Evolutionary conservation across 2,329 filamentous ascomycete genomes (phyloP).

Genomic region (Xylaria sp.): DNA sequence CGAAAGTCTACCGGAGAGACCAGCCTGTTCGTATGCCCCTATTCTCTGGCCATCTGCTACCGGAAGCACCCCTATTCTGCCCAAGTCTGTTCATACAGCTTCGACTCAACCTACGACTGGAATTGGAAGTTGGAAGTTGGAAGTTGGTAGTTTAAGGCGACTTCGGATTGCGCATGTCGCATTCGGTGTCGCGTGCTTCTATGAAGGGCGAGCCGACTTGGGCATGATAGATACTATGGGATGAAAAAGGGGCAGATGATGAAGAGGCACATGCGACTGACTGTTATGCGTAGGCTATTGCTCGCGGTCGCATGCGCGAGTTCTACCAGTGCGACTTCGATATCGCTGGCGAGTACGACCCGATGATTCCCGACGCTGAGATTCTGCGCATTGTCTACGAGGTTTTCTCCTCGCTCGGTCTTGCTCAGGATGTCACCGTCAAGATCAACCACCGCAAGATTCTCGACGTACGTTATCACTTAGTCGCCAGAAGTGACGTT

Average conservation of each 20-base stretch:
- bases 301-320: conserved; percentile 71
- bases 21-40: conserved; percentile 50
- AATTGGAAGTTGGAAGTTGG: neutral
- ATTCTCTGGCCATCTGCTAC: neutral
- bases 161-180: neutral
- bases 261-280: conserved; percentile 4
- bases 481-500: neutral
- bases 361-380: conserved; percentile 72
- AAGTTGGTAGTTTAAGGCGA: no score
- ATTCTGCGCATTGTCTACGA: conserved; percentile 65
- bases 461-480: conserved; percentile 43
- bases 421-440: conserved; percentile 65
- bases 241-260: neutral
- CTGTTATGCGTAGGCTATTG: conserved; percentile 44
- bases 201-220: neutral
- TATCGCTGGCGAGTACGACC: conserved; percentile 65
- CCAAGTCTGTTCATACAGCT: neutral
- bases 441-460: conserved; percentile 80
- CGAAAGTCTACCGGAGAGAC: conserved; percentile 74
- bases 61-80: neutral
- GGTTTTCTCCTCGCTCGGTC: conserved; percentile 63
- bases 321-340: conserved; percentile 81
- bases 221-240: neutral
- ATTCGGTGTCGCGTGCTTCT: neutral
- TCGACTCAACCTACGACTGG: neutral